Conservation (phyloP, 495 filamentous ascomycete species). For the Aspergillus steynii region DNA sequence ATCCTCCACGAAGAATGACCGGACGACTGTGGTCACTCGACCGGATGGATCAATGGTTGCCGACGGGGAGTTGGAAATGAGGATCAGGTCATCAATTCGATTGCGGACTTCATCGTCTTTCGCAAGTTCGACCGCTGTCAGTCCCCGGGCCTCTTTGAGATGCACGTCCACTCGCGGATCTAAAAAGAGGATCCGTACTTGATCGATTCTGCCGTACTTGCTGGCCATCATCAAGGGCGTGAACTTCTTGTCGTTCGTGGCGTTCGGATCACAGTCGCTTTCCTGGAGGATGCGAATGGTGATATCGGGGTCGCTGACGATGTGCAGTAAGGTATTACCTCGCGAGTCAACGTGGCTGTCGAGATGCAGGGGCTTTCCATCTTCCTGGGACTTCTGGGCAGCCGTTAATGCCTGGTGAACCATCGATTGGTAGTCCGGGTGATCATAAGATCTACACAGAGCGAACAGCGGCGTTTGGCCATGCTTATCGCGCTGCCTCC, state of each 20-base stretch:
- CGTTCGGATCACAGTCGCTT: constrained; percentile 93
- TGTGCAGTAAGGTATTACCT: constrained; percentile 91
- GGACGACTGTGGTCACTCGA: constrained; percentile 86
- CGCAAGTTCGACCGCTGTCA: constrained; percentile 94
- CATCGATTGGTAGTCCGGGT: constrained; percentile 83
- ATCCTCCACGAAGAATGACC: constrained; percentile 98
- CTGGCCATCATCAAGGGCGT: constrained; percentile 98
- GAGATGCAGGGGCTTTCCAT: constrained; percentile 77
- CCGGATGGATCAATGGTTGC: constrained; percentile 59
- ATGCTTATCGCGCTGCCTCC: constrained; percentile 90
- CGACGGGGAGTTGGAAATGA: constrained; percentile 68
- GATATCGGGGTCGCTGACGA: constrained; percentile 81
- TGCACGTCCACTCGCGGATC: constrained; percentile 85
- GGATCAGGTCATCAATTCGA: constrained; percentile 87
- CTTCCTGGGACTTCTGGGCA: constrained; percentile 72
- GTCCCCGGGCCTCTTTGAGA: constrained; percentile 80
- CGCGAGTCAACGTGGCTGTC: constrained; percentile 92
- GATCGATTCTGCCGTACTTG: constrained; percentile 94
- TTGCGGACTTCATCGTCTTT: constrained; percentile 99
- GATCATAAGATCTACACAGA: constrained; percentile 92
- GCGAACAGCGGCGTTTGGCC: constrained; percentile 96
- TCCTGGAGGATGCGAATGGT: constrained; percentile 71
- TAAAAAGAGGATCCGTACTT: constrained; percentile 83
- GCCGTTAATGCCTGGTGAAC: constrained; percentile 74
- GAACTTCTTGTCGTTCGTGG: constrained; percentile 92